These are phyloP conservation scores for Eimeria mitis DNA, from an alignment of 169 alveolate genomes.

Conservation along the genomic window DNA sequence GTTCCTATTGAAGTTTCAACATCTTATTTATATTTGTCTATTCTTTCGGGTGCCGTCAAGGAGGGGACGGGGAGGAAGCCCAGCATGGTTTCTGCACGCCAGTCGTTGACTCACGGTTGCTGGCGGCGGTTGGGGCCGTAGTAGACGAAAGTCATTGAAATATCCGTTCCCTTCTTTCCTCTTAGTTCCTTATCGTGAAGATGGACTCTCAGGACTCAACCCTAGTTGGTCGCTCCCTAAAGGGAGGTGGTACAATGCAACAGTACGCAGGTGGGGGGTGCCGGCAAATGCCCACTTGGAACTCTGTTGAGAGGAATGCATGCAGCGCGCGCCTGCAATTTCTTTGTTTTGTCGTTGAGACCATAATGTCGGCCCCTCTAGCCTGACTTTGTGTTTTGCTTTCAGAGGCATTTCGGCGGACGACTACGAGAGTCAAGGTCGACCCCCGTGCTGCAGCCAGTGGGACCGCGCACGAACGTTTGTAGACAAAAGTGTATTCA, in stretches of 20 bases:
- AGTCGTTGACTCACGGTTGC: neutral
- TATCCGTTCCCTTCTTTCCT: neutral
- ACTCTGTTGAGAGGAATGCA: neutral
- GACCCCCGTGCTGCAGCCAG: slow-evolving; percentile 42
- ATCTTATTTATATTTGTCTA: neutral
- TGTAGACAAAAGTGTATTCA: neutral
- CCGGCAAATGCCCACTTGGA: neutral
- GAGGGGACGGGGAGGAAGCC: slow-evolving; percentile 1
- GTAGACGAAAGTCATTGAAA: neutral
- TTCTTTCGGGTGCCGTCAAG: neutral
- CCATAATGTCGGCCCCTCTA: neutral
- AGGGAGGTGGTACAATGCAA: slow-evolving; percentile 19
- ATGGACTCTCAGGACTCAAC: neutral
- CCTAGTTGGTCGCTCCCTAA: neutral
- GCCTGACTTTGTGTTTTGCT: neutral
- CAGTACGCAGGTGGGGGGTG: slow-evolving; percentile 29
- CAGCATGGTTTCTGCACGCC: neutral
- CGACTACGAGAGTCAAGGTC: slow-evolving; percentile 13
- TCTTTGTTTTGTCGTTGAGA: neutral
- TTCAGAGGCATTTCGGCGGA: slow-evolving; percentile 49
- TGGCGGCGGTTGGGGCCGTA: neutral
- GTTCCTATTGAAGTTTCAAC: neutral
- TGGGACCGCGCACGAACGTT: neutral
- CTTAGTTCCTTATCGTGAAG: neutral
- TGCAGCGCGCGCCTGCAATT: neutral